Conservation (phyloP, 768 basidiomycete species). For the Lentinus tigrinus region DNA sequence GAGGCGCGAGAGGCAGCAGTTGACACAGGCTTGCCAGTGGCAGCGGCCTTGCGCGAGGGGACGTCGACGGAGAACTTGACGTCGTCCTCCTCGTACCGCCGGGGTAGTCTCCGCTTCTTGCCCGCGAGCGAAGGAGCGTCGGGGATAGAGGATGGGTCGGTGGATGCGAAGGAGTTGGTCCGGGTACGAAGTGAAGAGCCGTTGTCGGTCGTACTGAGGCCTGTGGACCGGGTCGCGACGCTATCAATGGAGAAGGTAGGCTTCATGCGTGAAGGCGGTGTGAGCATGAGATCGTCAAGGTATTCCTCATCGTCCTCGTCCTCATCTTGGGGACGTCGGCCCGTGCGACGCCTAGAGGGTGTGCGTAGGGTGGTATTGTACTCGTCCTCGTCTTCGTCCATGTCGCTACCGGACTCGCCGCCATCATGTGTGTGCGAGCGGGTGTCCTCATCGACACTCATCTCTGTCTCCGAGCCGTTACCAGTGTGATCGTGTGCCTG, state of each 20-base stretch:
- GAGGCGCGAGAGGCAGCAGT: constrained; percentile 2
- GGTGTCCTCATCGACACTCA: constrained; percentile 20
- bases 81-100: constrained; percentile 12
- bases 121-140: constrained; percentile 24
- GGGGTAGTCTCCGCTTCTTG: constrained; percentile 25
- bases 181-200: constrained; percentile 30
- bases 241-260: constrained; percentile 30
- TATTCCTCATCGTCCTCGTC: not conserved
- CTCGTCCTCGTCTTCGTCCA: constrained; percentile 49
- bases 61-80: constrained; percentile 10
- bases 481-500: constrained; percentile 26
- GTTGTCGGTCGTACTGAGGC: constrained; percentile 30
- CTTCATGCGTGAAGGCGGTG: constrained; percentile 2
- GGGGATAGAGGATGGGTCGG: constrained; percentile 13
- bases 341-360: constrained; percentile 33
- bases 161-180: constrained; percentile 24
- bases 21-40: not conserved
- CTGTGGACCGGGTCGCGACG: constrained; percentile 21
- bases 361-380: constrained; percentile 70
- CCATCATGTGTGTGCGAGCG: not conserved
- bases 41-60: constrained; percentile 5
- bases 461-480: not conserved
- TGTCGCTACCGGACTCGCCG: constrained; percentile 13
- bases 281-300: constrained; percentile 14
- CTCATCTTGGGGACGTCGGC: not conserved